Evolutionary conservation across 2,329 filamentous ascomycete genomes (phyloP).

Genomic region (Byssothecium circinans): DNA sequence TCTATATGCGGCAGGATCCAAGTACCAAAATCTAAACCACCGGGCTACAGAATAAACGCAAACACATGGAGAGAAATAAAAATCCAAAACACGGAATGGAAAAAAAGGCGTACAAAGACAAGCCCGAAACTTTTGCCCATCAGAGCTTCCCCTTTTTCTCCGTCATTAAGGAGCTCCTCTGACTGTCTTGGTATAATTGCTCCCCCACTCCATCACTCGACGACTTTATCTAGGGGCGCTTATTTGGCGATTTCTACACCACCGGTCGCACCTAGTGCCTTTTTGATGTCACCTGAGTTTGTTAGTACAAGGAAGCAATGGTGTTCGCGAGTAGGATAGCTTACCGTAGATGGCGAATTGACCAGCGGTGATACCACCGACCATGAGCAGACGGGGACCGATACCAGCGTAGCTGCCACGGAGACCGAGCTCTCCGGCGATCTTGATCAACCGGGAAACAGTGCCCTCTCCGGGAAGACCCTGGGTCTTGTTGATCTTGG

Average conservation of each 20-base stretch:
- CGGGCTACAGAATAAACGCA: conserved; percentile 26
- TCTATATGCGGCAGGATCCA: conserved; percentile 16
- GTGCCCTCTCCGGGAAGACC: conserved; percentile 84
- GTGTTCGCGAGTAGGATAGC: conserved; percentile 2
- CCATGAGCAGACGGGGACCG: conserved; percentile 74
- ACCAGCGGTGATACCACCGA: conserved; percentile 58
- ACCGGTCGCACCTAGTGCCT: conserved; percentile 57
- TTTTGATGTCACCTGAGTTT: conserved; percentile 57
- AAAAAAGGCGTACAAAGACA: conserved; percentile 26
- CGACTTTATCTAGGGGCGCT: neutral
- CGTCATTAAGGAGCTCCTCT: conserved; percentile 15
- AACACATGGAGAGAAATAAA: conserved; percentile 31
- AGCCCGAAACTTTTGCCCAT: conserved; percentile 26
- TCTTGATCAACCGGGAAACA: conserved; percentile 80
- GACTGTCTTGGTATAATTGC: conserved; percentile 35
- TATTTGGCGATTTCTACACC: conserved; percentile 50
- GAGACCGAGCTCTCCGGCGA: conserved; percentile 81
- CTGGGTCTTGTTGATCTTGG: conserved; percentile 95
- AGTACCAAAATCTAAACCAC: conserved; percentile 24
- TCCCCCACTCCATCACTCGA: conserved; percentile 4
- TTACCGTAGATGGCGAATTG: conserved; percentile 86
- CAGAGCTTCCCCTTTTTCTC: conserved; percentile 13
- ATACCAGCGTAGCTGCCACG: conserved; percentile 79
- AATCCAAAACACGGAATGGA: conserved; percentile 31
- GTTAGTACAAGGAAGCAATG: neutral